Evolutionary conservation across 768 basidiomycete genomes (phyloP), one percentile per base, ranked within the genome.

Genomic region (Suillus cothurnatus): DNA sequence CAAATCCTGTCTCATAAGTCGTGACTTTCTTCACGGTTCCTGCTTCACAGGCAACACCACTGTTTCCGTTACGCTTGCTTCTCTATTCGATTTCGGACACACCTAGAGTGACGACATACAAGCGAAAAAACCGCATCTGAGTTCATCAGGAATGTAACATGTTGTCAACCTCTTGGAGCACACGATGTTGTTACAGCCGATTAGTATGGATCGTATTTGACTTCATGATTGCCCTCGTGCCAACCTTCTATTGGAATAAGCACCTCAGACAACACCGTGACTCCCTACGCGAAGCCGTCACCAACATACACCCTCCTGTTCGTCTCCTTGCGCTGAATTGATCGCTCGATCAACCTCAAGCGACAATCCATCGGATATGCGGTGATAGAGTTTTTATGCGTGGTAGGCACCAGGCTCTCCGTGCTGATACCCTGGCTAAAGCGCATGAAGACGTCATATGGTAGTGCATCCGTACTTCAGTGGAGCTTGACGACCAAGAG

Each of bases 71-170:
- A 94, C 94, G 1, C 84, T 99, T 21, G 69, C 82, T 3, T 83
- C 90, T 62, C 83, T 99, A 3, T 98, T 96, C 71, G 85, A 84
- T 0, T 97, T 94, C 66, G 95, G 85, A 1, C 97, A 99, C 74
- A 94, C 93, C 0, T 97, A 99, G 74, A 94, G 91, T 71, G 97
- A 99, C 74, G 94, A 99, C 71, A 84, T 98, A 5, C 80, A 82
- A 47, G 84, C 75, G 43, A 98, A 95, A 79, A 94, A 90, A 74
- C 90, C 2, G 94, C 83, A 0, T 82, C 88, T 0, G 66, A 73
- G 3, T 97, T 97, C 74, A 72, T 93, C 62, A 88, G 1, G 49
- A 50, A n/a, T n/a, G n/a, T n/a, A n/a, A n/a, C n/a, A 50, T 26
- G 49, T 50, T 17, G 49, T 50, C 15, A 50, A 50, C 23, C 49